Percentiles rank a stretch among this genome's conserved stretches.
Conservation (phyloP, 768 basidiomycete genomes). For the Phallus indusiatus region DNA sequence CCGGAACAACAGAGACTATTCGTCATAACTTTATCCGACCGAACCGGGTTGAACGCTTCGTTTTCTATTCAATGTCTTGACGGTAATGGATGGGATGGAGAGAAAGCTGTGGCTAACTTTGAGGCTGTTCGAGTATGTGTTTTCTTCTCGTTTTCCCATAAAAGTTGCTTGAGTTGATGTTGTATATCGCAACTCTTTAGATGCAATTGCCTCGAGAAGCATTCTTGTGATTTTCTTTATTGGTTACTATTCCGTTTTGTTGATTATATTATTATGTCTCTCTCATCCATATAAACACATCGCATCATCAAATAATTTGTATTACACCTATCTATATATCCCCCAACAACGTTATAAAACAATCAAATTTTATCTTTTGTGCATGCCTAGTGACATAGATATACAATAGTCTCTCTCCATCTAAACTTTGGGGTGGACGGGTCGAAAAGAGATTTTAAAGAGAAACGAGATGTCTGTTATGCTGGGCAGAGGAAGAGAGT, state of each 20-base stretch:
- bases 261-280: neutral
- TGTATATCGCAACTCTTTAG: neutral
- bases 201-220: neutral
- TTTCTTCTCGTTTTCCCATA: neutral
- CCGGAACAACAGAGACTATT: constrained; percentile 61
- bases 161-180: neutral
- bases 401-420: too few species aligned
- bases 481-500: too few species aligned
- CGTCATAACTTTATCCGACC: constrained; percentile 58
- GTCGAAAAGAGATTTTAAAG: too few species aligned
- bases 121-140: constrained; percentile 72
- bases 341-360: too few species aligned
- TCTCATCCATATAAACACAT: neutral
- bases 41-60: constrained; percentile 69
- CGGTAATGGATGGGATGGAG: constrained; percentile 78
- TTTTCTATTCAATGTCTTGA: constrained; percentile 80
- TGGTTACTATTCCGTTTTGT: neutral
- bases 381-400: too few species aligned
- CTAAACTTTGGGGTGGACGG: too few species aligned
- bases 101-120: constrained; percentile 75
- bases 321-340: too few species aligned
- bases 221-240: neutral
- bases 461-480: too few species aligned
- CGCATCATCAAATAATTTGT: too few species aligned
- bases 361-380: too few species aligned